Evolutionary conservation across 2,329 filamentous ascomycete species (phyloP), one percentile per base, ranked within the genome.

Genomic region (Hymenoscyphus fructigenus): DNA sequence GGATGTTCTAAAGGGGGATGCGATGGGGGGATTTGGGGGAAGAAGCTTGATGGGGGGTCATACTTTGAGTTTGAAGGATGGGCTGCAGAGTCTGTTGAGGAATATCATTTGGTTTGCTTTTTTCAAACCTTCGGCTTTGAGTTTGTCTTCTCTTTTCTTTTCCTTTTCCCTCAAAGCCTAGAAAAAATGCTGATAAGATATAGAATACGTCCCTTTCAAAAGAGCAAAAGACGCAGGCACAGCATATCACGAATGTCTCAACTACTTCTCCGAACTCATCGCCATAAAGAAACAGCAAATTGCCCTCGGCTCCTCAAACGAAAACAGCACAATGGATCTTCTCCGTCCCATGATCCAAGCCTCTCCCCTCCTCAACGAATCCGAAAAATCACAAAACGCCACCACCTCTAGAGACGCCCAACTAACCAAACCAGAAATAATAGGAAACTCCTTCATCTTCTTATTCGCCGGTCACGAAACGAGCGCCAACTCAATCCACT

Each of bases 191-290:
- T 64, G 36, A 29, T 23, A 7, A 38, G 23, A 50, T 57, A 60
- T 58, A 69, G 69, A 67, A 65, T 3, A 69, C 55, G 76, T 77
- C 3, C 78, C 78, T 4, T 70, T 83, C 62, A 77, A 81, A 57
- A 77, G 1, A 79, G 80, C 64, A 76, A 23, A 78, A 44, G 71
- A 72, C 5, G 76, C 79, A 10, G 78, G 79, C 20, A 71, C 74
- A 60, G 77, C 81, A 14, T 78, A 78, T 41, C 68, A 67, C 2
- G 82, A 85, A 73, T 84, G 81, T 79, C 77, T 78, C 17, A 73
- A 79, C 65, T 85, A 85, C 70, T 83, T 85, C 78, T 75, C 78
- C 2, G 81, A 84, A 63, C 77, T 85, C 56, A 81, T 82, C 65
- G 75, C 81, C 29, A 41, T 66, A 28, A 73, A 70, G 53, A 69